Evolutionary conservation across 257 asterid genomes (phyloP).

Genomic region (Plantago ovata): DNA sequence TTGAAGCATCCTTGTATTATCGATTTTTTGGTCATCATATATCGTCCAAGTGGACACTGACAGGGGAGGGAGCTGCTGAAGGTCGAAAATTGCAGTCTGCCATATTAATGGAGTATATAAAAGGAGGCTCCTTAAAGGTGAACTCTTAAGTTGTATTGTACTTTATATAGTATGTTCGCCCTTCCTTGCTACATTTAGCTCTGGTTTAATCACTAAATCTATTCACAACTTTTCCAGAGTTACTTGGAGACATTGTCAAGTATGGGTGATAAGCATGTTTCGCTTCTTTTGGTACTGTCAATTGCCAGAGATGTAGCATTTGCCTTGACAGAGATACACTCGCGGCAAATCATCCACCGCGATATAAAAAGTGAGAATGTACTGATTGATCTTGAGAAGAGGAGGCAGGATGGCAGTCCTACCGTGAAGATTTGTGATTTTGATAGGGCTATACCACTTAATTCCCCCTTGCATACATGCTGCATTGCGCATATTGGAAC

Average conservation of each 20-base stretch:
- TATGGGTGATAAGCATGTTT: constrained; percentile 55
- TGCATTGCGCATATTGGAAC: constrained; percentile 86
- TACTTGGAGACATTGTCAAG: constrained; percentile 56
- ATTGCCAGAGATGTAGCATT: constrained; percentile 77
- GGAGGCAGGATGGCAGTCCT: constrained; percentile 67
- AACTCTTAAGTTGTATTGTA: constrained; percentile 14
- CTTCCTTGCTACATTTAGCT: background rate
- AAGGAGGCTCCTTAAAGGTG: constrained; percentile 94
- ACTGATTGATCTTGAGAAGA: constrained; percentile 70
- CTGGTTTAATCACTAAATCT: background rate
- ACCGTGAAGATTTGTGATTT: constrained; percentile 85
- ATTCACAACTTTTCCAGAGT: constrained; percentile 36
- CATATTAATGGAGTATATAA: constrained; percentile 75
- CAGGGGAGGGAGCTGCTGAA: constrained; percentile 49
- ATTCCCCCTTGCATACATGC: constrained; percentile 72
- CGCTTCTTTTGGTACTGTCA: constrained; percentile 42
- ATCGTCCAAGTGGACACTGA: constrained; percentile 65
- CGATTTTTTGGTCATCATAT: constrained; percentile 83
- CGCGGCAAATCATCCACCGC: constrained; percentile 78
- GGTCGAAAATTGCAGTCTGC: constrained; percentile 60
- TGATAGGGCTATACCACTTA: constrained; percentile 81
- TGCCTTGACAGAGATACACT: constrained; percentile 71
- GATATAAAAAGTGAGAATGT: constrained; percentile 87
- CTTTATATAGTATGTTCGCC: too few species aligned
- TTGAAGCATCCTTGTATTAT: constrained; percentile 84